These are phyloP conservation scores for Aspergillus flavus DNA, from an alignment of 2,329 filamentous ascomycete genomes.

Conservation along the genomic window DNA sequence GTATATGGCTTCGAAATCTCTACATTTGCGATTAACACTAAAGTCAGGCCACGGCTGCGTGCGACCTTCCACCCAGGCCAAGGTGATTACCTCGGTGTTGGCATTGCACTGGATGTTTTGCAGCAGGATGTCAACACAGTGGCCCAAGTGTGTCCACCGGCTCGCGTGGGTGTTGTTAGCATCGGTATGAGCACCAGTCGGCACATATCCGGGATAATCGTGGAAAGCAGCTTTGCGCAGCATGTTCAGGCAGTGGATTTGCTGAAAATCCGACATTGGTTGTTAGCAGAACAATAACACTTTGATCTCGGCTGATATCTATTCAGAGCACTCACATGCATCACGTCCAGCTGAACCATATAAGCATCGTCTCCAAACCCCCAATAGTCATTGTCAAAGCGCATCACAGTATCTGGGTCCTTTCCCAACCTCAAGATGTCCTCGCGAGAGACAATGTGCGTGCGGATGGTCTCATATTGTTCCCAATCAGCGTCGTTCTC, in stretches of 20 bases:
- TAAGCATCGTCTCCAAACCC: neutral
- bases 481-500: neutral
- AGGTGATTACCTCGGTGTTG: neutral
- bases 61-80: neutral
- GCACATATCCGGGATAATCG: slow-evolving; percentile 1
- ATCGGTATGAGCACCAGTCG: neutral
- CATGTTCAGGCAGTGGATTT: slow-evolving; percentile 9
- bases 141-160: slow-evolving; percentile 6
- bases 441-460: neutral
- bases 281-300: no score
- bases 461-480: neutral
- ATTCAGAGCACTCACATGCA: neutral
- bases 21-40: slow-evolving; percentile 5
- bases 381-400: neutral
- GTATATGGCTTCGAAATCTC: neutral
- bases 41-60: slow-evolving; percentile 1
- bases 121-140: slow-evolving; percentile 6
- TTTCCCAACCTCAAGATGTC: slow-evolving; percentile 2
- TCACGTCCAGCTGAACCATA: neutral
- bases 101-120: slow-evolving; percentile 10
- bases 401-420: neutral
- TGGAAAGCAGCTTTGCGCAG: slow-evolving; percentile 3
- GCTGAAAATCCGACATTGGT: neutral
- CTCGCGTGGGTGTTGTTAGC: neutral
- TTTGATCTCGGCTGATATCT: no score